Base-by-base conservation (phyloP, 352 stramenopile species). In the Phytophthora citrophthora region DNA sequence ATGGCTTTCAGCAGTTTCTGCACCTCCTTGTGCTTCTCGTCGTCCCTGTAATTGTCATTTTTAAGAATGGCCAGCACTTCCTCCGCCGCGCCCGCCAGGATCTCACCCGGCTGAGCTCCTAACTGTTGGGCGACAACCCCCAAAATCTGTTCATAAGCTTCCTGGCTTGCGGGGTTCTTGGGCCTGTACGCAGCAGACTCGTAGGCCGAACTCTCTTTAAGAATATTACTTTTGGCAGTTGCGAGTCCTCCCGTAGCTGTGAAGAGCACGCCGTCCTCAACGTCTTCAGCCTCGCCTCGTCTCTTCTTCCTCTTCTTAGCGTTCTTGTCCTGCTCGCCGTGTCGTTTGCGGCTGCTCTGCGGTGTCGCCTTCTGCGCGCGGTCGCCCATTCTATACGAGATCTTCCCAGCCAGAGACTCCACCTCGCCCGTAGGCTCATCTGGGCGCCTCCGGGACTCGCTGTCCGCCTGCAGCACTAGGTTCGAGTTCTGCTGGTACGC, bases 401-500 rank as follows among this genome's bases (percentile, higher is more conserved):
- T 84, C 49, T 85, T 83, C 2, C 89, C 89, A 0, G 74, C 84
- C 23, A 97, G 72, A 40, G 83, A 92, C 79, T 95, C 87, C 54
- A 97, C 89, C 46, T 97, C 89, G 49, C 89, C 89, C 55, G 88
- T 96, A 20, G 88, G 82, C 65, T 97, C 88, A 56, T 96, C 85
- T 10, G 78, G 78, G 7, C 83, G 77, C 10, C 92, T 83, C 16
- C 89, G 81, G 55, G 78, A 89, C 56, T 94, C 90, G 64, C 84
- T 88, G 57, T 98, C 92, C 6, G 93, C 90, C 71, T 98, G 87
- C 46, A 98, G 77, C 68, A 98, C 95, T 44, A 98, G 76, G 75
- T 98, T 98, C 29, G 90, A 97, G 83, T 98, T 98, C 70, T 93
- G 77, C 61, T 76, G 68, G 82, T 98, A 98, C 61, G 93, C 91